Base-by-base conservation (phyloP, 176 grass and related monocot species). In the Coix lacrymajobi region DNA sequence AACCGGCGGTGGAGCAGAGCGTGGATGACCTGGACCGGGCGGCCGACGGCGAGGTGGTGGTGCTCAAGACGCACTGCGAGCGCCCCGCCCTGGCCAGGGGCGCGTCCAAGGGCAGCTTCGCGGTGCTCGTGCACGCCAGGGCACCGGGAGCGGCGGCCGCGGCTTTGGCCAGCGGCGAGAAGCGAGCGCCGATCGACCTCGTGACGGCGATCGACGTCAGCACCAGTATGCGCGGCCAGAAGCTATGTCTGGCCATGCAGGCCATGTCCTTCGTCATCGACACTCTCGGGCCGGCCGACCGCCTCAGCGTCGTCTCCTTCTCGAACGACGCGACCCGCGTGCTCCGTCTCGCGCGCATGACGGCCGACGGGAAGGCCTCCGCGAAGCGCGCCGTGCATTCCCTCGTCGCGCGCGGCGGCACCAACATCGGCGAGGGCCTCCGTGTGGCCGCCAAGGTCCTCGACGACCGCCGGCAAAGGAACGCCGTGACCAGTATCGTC, bases 401-500 rank as follows among this genome's bases (percentile, higher is more conserved):
- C 22, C 39, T 70, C 20, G 0, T 15, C 37, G 67, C 67, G 11
- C 2, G 39, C n/a, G 38, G 67, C n/a, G 3, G 22, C 38, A 70
- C 67, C 1, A 70, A 70, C 67, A 70, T 70, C 4, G 38, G 20
- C 5, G n/a, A 13, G 5, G 67, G 38, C 11, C 67, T 70, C 12
- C 67, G 22, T 5, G 37, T 41, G 2, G 22, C 52, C 11, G 24
- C 69, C 5, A 14, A 28, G n/a, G 49, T 77, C 8, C 54, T 77
- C 17, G 3, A 14, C 30, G 40, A 87, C 58, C 38, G 84, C 32
- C 33, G 30, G 20, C 69, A 87, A 3, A 78, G 71, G 76, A 90
- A 87, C 33, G 56, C 87, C 16, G 87, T 93, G 5, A 57, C 63
- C 31, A 87, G 91, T 77, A 73, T 93, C 68, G 79, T 93, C 8